phyloP scores from a whole-genome alignment of 495 filamentous ascomycete genomes.

The Parmelia sp. region DNA sequence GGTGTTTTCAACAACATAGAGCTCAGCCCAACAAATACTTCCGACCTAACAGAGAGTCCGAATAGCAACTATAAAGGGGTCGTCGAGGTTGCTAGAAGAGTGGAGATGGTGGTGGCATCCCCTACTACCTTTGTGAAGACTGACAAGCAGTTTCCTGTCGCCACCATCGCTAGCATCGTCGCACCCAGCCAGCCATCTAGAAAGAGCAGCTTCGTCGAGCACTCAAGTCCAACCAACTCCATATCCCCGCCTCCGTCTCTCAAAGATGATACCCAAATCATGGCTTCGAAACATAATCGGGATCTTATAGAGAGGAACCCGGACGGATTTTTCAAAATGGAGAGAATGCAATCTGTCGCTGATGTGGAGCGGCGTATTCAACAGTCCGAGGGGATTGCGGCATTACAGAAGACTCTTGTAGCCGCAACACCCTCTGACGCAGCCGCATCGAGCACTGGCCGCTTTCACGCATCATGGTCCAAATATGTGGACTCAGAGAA shows the following conservation, averaged over 20 bases:
- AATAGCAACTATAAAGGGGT: background rate
- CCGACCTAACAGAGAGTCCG: background rate
- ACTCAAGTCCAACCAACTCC: background rate
- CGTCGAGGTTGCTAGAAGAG: background rate
- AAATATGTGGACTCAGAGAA: background rate
- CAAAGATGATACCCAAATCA: background rate
- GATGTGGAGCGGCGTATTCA: background rate
- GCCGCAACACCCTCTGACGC: background rate
- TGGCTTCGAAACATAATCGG: background rate
- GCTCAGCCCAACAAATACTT: background rate
- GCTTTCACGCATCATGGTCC: background rate
- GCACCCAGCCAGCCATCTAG: background rate
- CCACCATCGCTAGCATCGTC: background rate
- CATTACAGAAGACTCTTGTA: background rate
- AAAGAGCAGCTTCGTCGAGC: background rate
- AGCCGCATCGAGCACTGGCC: background rate
- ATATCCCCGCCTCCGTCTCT: background rate
- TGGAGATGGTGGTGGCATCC: background rate
- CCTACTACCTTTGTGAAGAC: background rate
- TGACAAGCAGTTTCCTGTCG: background rate
- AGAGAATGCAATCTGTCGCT: background rate
- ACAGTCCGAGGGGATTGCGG: background rate
- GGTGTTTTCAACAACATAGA: background rate
- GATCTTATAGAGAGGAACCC: background rate
- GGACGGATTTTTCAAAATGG: background rate